A percentile compares a stretch with the other conserved stretches of the same genome.
Conservation (phyloP, 371 early-diverging fungal genomes). For the Mucor indicus region DNA sequence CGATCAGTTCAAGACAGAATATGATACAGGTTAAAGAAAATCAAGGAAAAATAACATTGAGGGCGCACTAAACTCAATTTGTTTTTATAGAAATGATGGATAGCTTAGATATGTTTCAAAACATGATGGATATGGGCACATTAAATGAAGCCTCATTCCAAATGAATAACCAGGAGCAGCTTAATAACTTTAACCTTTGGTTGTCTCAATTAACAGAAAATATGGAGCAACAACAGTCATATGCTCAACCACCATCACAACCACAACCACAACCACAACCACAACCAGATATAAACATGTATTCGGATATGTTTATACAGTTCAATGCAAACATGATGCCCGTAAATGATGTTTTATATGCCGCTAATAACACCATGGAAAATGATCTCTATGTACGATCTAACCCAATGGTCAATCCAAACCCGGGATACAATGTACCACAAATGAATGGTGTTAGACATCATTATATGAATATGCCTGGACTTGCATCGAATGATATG, state of each 20-base stretch:
- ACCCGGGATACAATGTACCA: not conserved
- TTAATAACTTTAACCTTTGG: slow-evolving; percentile 15
- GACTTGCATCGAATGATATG: not conserved
- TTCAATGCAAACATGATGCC: slow-evolving; percentile 9
- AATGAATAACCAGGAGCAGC: slow-evolving; percentile 16
- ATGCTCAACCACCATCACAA: slow-evolving; percentile 4
- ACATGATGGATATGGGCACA: slow-evolving; percentile 16
- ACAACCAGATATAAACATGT: slow-evolving; percentile 2
- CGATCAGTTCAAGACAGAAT: slow-evolving; percentile 21
- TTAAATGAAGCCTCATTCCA: slow-evolving; percentile 9
- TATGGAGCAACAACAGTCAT: slow-evolving; percentile 8
- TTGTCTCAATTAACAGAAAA: slow-evolving; percentile 14
- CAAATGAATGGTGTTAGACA: slow-evolving; percentile 11
- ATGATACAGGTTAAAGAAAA: slow-evolving; percentile 14
- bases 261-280: slow-evolving; percentile 3
- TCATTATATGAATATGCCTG: slow-evolving; percentile 14
- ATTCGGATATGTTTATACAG: slow-evolving; percentile 15
- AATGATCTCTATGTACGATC: too few species aligned
- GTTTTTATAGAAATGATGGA: slow-evolving; percentile 18
- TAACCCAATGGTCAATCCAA: not conserved
- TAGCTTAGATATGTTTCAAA: slow-evolving; percentile 18
- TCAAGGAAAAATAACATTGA: not conserved
- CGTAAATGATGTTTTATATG: slow-evolving; percentile 2
- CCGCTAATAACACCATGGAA: too few species aligned
- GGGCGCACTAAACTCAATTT: not conserved